Percentiles rank a stretch among this genome's conserved stretches.
Evolutionary conservation across 73 alveolate genomes (phyloP).

Genomic region (Paraurostyla sp.): DNA sequence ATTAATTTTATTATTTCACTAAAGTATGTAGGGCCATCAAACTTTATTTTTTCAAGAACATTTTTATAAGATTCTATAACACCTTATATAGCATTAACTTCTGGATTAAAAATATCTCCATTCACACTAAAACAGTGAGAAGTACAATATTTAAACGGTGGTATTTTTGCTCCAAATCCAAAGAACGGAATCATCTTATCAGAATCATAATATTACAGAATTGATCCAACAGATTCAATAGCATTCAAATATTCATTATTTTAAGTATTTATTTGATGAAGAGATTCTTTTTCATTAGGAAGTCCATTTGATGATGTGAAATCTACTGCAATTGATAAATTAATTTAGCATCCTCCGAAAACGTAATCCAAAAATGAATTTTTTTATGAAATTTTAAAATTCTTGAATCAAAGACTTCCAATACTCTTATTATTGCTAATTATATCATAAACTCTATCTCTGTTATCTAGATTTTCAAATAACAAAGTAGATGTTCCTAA

Average conservation of each 20-base stretch:
- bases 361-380: slow-evolving; percentile 89
- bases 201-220: slow-evolving; percentile 91
- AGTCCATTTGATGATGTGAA: slow-evolving; percentile 94
- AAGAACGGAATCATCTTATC: slow-evolving; percentile 94
- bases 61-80: slow-evolving; percentile 87
- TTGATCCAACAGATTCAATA: slow-evolving; percentile 80
- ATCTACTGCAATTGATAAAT: slow-evolving; percentile 91
- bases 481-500: background rate
- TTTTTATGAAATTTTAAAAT: slow-evolving; percentile 59
- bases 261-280: slow-evolving; percentile 69
- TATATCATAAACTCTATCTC: background rate
- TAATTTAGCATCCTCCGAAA: slow-evolving; percentile 92
- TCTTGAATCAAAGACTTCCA: slow-evolving; percentile 51
- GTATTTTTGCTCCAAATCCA: slow-evolving; percentile 97
- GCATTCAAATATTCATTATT: slow-evolving; percentile 89
- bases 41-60: slow-evolving; percentile 68
- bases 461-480: background rate
- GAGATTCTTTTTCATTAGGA: slow-evolving; percentile 76
- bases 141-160: slow-evolving; percentile 72
- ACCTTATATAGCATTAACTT: slow-evolving; percentile 91
- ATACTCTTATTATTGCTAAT: background rate
- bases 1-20: slow-evolving; percentile 39
- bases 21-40: slow-evolving; percentile 98
- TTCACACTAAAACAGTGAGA: slow-evolving; percentile 95
- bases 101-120: slow-evolving; percentile 93